Evolutionary conservation across 768 basidiomycete species (phyloP).

Genomic region (Pisolithus microcarpus): DNA sequence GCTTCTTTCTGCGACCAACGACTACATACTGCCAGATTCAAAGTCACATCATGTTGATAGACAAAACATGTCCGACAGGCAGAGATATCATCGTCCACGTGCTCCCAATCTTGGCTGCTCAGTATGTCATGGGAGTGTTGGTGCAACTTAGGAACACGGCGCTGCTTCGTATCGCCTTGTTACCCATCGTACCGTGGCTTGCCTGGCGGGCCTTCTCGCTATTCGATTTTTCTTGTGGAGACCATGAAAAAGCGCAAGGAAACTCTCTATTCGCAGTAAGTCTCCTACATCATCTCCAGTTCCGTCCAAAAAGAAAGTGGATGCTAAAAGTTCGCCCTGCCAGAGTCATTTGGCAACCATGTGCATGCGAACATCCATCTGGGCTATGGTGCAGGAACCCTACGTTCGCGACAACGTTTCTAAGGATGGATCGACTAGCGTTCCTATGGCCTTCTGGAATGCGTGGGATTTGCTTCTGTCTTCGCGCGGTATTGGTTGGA

Average conservation of each 20-base stretch:
- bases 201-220: slow-evolving; percentile 33
- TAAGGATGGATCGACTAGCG: neutral
- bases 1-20: too few species aligned
- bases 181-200: slow-evolving; percentile 40
- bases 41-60: slow-evolving; percentile 1
- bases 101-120: slow-evolving; percentile 37
- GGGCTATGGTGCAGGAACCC: slow-evolving; percentile 13
- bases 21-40: too few species aligned
- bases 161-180: slow-evolving; percentile 38
- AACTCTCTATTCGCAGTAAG: slow-evolving; percentile 17
- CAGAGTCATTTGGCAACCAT: slow-evolving; percentile 14
- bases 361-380: slow-evolving; percentile 11
- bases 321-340: neutral
- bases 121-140: slow-evolving; percentile 47
- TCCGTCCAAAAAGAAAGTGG: neutral
- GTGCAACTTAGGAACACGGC: slow-evolving; percentile 38
- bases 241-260: slow-evolving; percentile 4
- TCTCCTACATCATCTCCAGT: too few species aligned
- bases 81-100: slow-evolving; percentile 29
- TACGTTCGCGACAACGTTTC: slow-evolving; percentile 10
- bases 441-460: slow-evolving; percentile 16
- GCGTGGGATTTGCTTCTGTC: slow-evolving; percentile 17
- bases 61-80: slow-evolving; percentile 5
- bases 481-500: slow-evolving; percentile 22
- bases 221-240: slow-evolving; percentile 18